Evolutionary conservation across 2,329 filamentous ascomycete genomes (phyloP), one percentile per base, ranked within the genome.

Genomic region (Amauroascus niger): DNA sequence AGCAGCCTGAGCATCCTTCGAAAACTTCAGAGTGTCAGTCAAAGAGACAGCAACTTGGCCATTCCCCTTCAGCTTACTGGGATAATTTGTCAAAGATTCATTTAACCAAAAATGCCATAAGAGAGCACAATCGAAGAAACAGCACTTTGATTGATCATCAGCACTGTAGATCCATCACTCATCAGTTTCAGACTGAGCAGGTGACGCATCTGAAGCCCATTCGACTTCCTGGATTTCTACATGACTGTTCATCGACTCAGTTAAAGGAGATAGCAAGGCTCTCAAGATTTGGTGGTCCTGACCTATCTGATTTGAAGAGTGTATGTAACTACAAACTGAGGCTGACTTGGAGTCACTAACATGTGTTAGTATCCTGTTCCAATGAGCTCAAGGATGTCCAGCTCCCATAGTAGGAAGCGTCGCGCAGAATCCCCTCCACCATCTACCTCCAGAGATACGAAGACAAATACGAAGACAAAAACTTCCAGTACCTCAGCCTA

Each of bases 41-140:
- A 30, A 57, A 55, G 49, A 16, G 52, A 35, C 26, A 32, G 52
- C 55, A 57, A 52, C 24, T 51, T 14, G n/a, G 18, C 22, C 47
- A n/a, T n/a, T 40, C 48, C 14, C 24, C 55, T 28, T 20, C 32
- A 30, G 39, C 49, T 53, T 57, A 52, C 49, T 65, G 58, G 60
- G 63, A 65, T 51, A 62, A 57, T 44, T 40, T 65, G 24, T 63
- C 60, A 6, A 59, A 57, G 37, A 57, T 62, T 43, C 58, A 58
- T 49, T 52, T 64, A 32, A 63, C 59, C 16, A 53, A 55, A 39
- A n/a, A 43, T 35, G 59, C 60, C 6, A 53, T 64, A 44, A 33
- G 40, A 53, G 62, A 64, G 55, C 39, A 63, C 13, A 54, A 64
- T 51, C 57, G 55, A 52, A 58, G 61, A 35, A 61, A 57, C 45